Conservation (phyloP, 2,329 filamentous ascomycete species). For the Fusarium guadeloupense region DNA sequence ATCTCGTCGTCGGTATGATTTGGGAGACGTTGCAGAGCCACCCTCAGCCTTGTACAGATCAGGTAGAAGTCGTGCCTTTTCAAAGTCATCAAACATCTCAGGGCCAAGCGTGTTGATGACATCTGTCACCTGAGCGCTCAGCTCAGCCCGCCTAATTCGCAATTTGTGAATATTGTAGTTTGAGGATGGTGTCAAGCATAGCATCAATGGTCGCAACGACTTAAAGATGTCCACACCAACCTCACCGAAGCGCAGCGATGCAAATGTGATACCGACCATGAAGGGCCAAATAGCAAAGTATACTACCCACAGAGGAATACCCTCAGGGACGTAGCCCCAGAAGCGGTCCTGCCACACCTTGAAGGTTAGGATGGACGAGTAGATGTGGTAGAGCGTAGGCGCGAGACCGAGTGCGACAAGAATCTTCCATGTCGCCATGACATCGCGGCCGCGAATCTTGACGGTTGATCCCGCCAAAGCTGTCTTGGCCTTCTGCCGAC, state of each 20-base stretch:
- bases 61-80: conserved; percentile 74
- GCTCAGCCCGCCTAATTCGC: conserved; percentile 73
- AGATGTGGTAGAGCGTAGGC: conserved; percentile 82
- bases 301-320: conserved; percentile 81
- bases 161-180: conserved; percentile 85
- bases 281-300: conserved; percentile 79
- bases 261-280: conserved; percentile 90
- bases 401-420: conserved; percentile 87
- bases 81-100: conserved; percentile 97
- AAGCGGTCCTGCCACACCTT: conserved; percentile 85
- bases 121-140: conserved; percentile 85
- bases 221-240: conserved; percentile 99
- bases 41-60: conserved; percentile 58
- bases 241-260: conserved; percentile 92
- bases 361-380: conserved; percentile 76
- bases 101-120: conserved; percentile 95
- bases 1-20: conserved; percentile 52
- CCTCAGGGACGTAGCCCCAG: conserved; percentile 81
- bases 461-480: conserved; percentile 87
- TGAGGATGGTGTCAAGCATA: conserved; percentile 85
- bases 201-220: conserved; percentile 85
- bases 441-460: conserved; percentile 87
- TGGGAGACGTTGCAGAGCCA: conserved; percentile 37
- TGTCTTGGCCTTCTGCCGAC: conserved; percentile 81
- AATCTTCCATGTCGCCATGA: conserved; percentile 94